Evolutionary conservation across 164 flowering plant genomes (phyloP), one percentile per base, ranked within the genome.

Genomic region (Platanus orientalis): DNA sequence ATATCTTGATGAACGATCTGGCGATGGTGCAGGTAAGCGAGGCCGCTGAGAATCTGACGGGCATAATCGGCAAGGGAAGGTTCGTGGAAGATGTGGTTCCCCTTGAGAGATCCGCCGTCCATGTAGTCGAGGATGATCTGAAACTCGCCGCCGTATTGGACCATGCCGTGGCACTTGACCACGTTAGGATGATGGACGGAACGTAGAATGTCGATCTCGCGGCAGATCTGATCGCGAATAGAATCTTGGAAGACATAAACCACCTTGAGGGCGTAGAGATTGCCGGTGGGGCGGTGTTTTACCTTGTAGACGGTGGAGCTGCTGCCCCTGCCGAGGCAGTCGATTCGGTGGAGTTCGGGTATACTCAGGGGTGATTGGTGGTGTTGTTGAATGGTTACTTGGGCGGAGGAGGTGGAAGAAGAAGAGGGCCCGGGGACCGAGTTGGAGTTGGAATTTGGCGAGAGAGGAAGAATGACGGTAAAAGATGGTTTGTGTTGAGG

Each of bases 261-360:
- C 1, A 93, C 97, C 60, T 93, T 93, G 36, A 93, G 83, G 16
- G 98, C 98, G 70, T 74, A 90, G 50, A 65, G 6, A 10, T 50
- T 71, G 14, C 67, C 63, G 20, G 87, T 79, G 14, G 83, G 83
- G 3, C 79, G 74, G 73, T 90, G 96, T 24, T 73, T 49, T 9
- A 88, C 98, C 67, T 84, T 84, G 81, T 88, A 90, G 30, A 92
- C 98, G 53, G 95, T 90, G 10, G 96, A 93, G 12, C 96, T 92
- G 62, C 60, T 62, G 26, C 98, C 98, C 75, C 81, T 72, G 4
- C 96, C 98, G 81, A 92, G 72, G 20, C 92, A 77, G 61, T 73
- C 78, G 58, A 77, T 40, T 12, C 81, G 73, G 19, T 86, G 90
- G 39, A 92, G 87, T 27, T 90, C 90, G 7, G 84, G 45, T 74